Base-by-base conservation (phyloP, 169 alveolate species). In the Plasmodium ovale region DNA sequence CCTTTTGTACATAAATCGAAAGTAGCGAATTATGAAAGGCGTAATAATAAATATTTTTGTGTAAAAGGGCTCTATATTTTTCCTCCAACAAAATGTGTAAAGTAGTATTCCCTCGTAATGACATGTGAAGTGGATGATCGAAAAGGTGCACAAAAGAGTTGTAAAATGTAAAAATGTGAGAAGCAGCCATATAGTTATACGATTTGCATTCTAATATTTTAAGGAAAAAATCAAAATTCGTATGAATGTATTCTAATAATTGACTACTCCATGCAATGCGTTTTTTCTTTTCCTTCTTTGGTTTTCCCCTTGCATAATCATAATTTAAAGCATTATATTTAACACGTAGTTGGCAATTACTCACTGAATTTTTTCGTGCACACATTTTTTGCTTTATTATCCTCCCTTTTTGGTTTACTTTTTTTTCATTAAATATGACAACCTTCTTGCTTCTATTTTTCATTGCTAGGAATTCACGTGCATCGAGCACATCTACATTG, bases 121-220 rank as follows among this genome's bases (percentile, higher is more conserved):
- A n/a, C n/a, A n/a, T n/a, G n/a, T n/a, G n/a, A n/a, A n/a, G n/a
- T n/a, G n/a, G n/a, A n/a, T n/a, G n/a, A n/a, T n/a, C n/a, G n/a
- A n/a, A n/a, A n/a, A n/a, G n/a, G n/a, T n/a, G n/a, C n/a, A n/a
- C n/a, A 62, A 14, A 29, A 39, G 7, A 65, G 58, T 64, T 69
- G 25, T 42, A 47, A 49, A 82, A 64, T 2, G 31, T 82, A 53
- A 56, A 42, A 16, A 82, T 39, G 59, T 82, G 72, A 16, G 90
- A 82, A 9, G 74, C 39, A 58, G 71, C 90, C 90, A 82, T 65
- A 56, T 82, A 82, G 58, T 82, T 82, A 33, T 82, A 16, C 21
- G 90, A 29, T 69, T 82, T 62, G 44, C 37, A 7, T 27, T 82
- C 84, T 59, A 82, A 29, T 4, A 82, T 82, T 33, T 82, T 65